phyloP scores from a whole-genome alignment of 768 basidiomycete species.

The Trametes cubensis region DNA sequence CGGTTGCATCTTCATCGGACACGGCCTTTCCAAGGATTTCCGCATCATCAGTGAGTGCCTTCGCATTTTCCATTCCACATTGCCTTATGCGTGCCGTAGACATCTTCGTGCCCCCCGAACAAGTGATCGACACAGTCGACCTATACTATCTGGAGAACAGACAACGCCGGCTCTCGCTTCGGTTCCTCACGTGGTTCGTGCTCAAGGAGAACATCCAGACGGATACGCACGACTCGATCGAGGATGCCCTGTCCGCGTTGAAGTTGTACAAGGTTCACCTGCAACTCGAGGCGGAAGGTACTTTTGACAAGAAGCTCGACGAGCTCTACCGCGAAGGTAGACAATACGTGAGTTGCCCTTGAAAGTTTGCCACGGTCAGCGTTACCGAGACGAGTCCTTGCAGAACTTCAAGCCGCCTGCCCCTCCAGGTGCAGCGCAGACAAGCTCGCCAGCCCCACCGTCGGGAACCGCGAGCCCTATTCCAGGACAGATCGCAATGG shows the following conservation, averaged over 20 bases:
- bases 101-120: slow-evolving; percentile 92
- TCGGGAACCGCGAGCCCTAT: slow-evolving; percentile 14
- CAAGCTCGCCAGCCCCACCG: slow-evolving; percentile 3
- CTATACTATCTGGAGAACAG: slow-evolving; percentile 85
- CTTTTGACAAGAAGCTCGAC: slow-evolving; percentile 88
- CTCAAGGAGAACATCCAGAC: slow-evolving; percentile 90
- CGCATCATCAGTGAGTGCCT: slow-evolving; percentile 87
- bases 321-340: slow-evolving; percentile 79
- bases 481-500: slow-evolving; percentile 15
- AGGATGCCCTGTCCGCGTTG: slow-evolving; percentile 88
- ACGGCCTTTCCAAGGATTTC: slow-evolving; percentile 97
- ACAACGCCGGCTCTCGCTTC: slow-evolving; percentile 85
- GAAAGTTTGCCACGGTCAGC: no score
- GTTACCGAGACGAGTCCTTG: no score
- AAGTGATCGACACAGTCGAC: slow-evolving; percentile 97
- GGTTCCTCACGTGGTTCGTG: slow-evolving; percentile 95
- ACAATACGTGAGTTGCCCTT: slow-evolving; percentile 58
- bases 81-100: slow-evolving; percentile 49
- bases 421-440: slow-evolving; percentile 1
- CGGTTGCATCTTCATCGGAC: slow-evolving; percentile 96
- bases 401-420: slow-evolving; percentile 28
- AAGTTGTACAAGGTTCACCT: slow-evolving; percentile 83
- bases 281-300: slow-evolving; percentile 69
- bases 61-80: not conserved
- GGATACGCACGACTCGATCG: slow-evolving; percentile 97